Base-by-base conservation (phyloP, 306 rosid genomes). In the Sicyos baderoa region DNA sequence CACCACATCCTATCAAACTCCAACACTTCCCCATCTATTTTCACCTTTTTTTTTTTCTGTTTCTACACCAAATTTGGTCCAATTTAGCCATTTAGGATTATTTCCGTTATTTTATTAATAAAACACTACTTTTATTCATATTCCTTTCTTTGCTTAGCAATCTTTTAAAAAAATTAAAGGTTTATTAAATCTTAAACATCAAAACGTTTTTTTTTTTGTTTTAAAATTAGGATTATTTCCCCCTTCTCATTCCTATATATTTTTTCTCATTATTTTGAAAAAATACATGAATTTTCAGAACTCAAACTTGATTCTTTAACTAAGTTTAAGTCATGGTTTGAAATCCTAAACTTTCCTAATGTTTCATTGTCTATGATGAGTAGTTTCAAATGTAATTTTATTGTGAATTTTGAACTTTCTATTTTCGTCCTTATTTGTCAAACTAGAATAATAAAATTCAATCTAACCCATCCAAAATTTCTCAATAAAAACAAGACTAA, bases 1-100 rank as follows among this genome's bases (percentile, higher is more conserved):
- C 70, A 42, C 70, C 32, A 42, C 70, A 37, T 40, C 50, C 29
- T 64, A 64, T 40, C 53, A 53, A 42, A 5, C 52, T 18, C 70
- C 70, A 58, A 58, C 64, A 58, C 18, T 15, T 14, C 2, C 44
- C 42, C 4, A 25, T 54, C 2, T 22, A 4, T 6, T 5, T 5
- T 5, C 21, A 3, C 18, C 4, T 29, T 29, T 29, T 3, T 25
- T 9, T 19, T 54, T 55, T 55, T n/a, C n/a, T 4, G 14, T 23
- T 21, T 54, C 7, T 50, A 4, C 15, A 27, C 53, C 18, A 49
- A 49, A 49, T 49, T 49, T 12, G 4, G 12, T 45, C 12, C 50
- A 29, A 29, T 29, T 29, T 29, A 29, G 35, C 35, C 35, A 29
- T 3, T 29, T 29, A 1, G 35, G 35, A 29, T 29, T 29, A 29